A percentile compares a stretch with the other conserved stretches of the same genome.
phyloP scores from a whole-genome alignment of 2,329 filamentous ascomycete species.

The Penicillium paneum region DNA sequence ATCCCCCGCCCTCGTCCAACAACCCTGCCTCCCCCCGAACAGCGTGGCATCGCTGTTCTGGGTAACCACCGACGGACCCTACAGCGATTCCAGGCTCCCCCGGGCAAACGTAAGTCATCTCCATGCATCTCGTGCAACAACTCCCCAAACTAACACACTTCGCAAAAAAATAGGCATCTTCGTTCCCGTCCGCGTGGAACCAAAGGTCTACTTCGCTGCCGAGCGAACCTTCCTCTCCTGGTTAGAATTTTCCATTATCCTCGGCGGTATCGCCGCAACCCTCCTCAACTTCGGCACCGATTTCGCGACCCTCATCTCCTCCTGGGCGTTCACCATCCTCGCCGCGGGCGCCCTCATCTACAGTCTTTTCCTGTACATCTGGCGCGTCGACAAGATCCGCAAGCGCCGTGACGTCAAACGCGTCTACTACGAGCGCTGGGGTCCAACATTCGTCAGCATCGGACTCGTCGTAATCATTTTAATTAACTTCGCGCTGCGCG shows the following conservation, averaged over 20 bases:
- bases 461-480: constrained; percentile 70
- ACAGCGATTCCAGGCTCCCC: constrained; percentile 58
- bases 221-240: constrained; percentile 95
- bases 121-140: background rate
- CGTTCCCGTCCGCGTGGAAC: constrained; percentile 91
- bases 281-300: constrained; percentile 73
- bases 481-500: constrained; percentile 76
- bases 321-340: constrained; percentile 77
- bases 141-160: constrained; percentile 36
- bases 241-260: constrained; percentile 95
- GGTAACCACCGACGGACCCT: constrained; percentile 43
- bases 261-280: constrained; percentile 80
- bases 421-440: constrained; percentile 81
- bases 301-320: constrained; percentile 62
- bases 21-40: constrained; percentile 37
- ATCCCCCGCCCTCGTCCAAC: constrained; percentile 53
- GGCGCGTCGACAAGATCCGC: constrained; percentile 81
- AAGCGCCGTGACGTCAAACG: constrained; percentile 72
- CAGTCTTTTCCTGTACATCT: constrained; percentile 78
- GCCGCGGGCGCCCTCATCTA: constrained; percentile 78
- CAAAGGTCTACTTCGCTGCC: constrained; percentile 95
- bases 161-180: constrained; percentile 69
- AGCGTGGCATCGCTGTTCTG: constrained; percentile 39
- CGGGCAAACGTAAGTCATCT: constrained; percentile 49
- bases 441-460: constrained; percentile 72